A percentile compares a stretch with the other conserved stretches of the same genome.
phyloP scores from a whole-genome alignment of 139 green algal genomes.

The Auxenochlorella pyrenoidosa region DNA sequence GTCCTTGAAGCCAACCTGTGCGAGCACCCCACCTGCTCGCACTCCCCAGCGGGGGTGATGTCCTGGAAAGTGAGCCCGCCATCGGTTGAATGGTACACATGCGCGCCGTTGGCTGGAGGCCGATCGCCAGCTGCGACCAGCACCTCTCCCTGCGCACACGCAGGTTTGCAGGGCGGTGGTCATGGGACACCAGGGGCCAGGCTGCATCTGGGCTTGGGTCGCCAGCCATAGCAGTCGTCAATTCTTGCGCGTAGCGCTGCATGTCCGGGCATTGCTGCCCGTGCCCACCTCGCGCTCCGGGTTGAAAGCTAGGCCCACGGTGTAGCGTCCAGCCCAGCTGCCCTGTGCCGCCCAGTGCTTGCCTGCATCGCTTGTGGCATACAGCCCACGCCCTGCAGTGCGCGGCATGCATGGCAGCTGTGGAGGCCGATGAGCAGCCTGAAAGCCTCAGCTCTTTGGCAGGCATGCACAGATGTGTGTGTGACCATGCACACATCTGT shows the following conservation, averaged over 20 bases:
- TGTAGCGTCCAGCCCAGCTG: constrained; percentile 27
- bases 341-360: not conserved
- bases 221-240: not conserved
- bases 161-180: not conserved
- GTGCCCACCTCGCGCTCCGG: not conserved
- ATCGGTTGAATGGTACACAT: constrained; percentile 5
- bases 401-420: not conserved
- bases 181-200: not conserved
- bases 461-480: no score
- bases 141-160: constrained; percentile 11
- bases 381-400: constrained; percentile 12
- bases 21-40: not conserved
- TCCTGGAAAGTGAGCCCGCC: not conserved
- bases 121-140: constrained; percentile 18
- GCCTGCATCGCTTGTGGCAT: not conserved
- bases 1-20: not conserved
- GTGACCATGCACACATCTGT: not conserved
- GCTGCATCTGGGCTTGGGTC: no score
- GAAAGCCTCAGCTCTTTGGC: no score
- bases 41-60: not conserved
- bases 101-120: not conserved
- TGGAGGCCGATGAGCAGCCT: not conserved
- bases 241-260: no score
- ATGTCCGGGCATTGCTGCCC: not conserved
- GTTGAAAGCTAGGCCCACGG: constrained; percentile 11